Conservation (phyloP, 2,329 filamentous ascomycete genomes). For the Didymosphaeria variabile region DNA sequence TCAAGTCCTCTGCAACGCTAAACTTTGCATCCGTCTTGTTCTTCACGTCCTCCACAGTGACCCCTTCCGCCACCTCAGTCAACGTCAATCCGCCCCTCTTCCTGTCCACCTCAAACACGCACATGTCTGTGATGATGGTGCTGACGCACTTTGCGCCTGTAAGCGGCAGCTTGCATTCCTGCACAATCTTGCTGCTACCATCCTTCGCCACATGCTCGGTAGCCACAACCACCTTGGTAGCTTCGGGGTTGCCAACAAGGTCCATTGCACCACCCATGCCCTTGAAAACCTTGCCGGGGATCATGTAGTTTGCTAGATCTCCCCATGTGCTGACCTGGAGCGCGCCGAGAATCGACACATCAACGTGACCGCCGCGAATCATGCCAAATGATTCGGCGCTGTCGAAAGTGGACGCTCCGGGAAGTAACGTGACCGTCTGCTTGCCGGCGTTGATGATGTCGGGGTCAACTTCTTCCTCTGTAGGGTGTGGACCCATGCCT, state of each 20-base stretch:
- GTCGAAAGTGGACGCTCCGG: constrained; percentile 82
- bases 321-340: constrained; percentile 85
- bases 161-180: constrained; percentile 60
- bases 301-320: constrained; percentile 92
- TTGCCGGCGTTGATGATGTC: constrained; percentile 94
- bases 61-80: constrained; percentile 83
- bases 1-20: constrained; percentile 77
- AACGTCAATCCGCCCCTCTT: constrained; percentile 74
- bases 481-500: constrained; percentile 56
- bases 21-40: constrained; percentile 88
- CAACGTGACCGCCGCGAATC: constrained; percentile 86
- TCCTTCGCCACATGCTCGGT: constrained; percentile 97
- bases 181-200: constrained; percentile 88
- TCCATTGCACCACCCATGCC: constrained; percentile 94
- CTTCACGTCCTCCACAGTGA: constrained; percentile 86
- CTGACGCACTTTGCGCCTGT: constrained; percentile 50
- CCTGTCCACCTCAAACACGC: constrained; percentile 70
- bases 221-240: constrained; percentile 88
- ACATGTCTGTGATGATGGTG: constrained; percentile 52
- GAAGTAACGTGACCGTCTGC: constrained; percentile 86
- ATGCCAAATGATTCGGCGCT: constrained; percentile 92
- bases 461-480: constrained; percentile 76
- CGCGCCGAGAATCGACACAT: constrained; percentile 87
- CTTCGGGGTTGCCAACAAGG: constrained; percentile 81
- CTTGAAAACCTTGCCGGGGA: constrained; percentile 86